Conservation (phyloP, 2,329 filamentous ascomycete species). For the Coniella lustricola region DNA sequence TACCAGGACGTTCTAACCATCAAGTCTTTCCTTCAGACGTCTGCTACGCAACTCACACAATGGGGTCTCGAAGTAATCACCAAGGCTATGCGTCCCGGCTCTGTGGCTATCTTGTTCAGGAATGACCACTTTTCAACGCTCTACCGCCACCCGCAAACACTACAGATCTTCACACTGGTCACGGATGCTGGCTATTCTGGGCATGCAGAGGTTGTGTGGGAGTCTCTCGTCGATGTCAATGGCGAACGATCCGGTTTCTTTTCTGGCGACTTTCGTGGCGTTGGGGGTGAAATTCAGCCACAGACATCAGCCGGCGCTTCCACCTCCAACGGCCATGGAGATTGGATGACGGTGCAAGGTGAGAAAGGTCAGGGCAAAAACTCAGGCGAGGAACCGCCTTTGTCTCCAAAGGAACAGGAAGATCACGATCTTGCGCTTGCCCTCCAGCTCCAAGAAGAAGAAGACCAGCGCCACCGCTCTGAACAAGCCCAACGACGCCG, state of each 20-base stretch:
- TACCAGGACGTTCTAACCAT: conserved; percentile 81
- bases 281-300: conserved; percentile 49
- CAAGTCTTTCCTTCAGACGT: conserved; percentile 70
- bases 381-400: conserved; percentile 21
- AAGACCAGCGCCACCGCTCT: conserved; percentile 67
- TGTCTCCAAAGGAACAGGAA: conserved; percentile 56
- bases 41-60: conserved; percentile 79
- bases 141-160: conserved; percentile 76
- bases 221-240: conserved; percentile 81
- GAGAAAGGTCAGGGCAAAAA: conserved; percentile 21
- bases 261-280: conserved; percentile 80
- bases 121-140: conserved; percentile 97
- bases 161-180: conserved; percentile 73
- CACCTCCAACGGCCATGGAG: conserved; percentile 24
- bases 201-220: conserved; percentile 93
- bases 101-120: conserved; percentile 84
- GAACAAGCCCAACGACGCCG: conserved; percentile 54
- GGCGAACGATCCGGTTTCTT: conserved; percentile 78
- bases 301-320: conserved; percentile 9
- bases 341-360: conserved; percentile 51
- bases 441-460: conserved; percentile 88
- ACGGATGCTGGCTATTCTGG: conserved; percentile 86
- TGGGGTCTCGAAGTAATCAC: conserved; percentile 72
- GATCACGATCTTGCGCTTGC: conserved; percentile 84
- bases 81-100: conserved; percentile 64